Percentiles rank a stretch among this genome's conserved stretches.
phyloP scores from a whole-genome alignment of 2,329 filamentous ascomycete species.

The Trichoderma gracile region DNA sequence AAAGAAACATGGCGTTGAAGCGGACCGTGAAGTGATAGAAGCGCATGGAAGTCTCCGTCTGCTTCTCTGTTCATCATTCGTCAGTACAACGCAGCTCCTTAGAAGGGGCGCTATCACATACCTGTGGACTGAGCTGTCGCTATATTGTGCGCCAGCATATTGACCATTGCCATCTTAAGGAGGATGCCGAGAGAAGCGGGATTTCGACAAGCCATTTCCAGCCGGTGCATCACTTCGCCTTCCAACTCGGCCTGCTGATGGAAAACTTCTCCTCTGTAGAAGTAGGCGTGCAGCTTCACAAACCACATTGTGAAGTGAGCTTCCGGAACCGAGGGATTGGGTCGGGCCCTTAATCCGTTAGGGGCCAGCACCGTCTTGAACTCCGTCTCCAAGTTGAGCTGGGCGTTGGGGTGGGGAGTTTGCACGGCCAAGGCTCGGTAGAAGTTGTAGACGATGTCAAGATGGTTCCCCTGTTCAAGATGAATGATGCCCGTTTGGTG shows the following conservation, averaged over 20 bases:
- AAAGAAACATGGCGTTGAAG: slow-evolving; percentile 77
- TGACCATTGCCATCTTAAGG: slow-evolving; percentile 79
- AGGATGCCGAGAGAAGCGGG: slow-evolving; percentile 64
- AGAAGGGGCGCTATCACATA: slow-evolving; percentile 31
- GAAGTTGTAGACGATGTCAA: slow-evolving; percentile 85
- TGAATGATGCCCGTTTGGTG: slow-evolving; percentile 90
- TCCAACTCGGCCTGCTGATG: slow-evolving; percentile 72
- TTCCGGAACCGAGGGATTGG: slow-evolving; percentile 52
- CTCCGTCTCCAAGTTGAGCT: slow-evolving; percentile 75
- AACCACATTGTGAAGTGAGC: slow-evolving; percentile 78
- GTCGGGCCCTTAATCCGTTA: slow-evolving; percentile 38
- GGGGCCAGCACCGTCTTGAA: slow-evolving; percentile 59
- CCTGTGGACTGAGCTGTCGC: slow-evolving; percentile 47
- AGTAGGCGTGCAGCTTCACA: slow-evolving; percentile 79
- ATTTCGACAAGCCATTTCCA: slow-evolving; percentile 72
- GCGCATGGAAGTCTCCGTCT: slow-evolving; percentile 46
- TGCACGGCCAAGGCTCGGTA: slow-evolving; percentile 78
- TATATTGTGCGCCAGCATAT: slow-evolving; percentile 79
- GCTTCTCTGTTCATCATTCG: slow-evolving; percentile 43
- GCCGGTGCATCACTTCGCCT: slow-evolving; percentile 76
- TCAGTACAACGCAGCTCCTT: background rate
- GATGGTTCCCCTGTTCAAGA: slow-evolving; percentile 73
- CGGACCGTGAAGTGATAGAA: slow-evolving; percentile 68
- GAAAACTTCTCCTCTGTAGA: slow-evolving; percentile 75
- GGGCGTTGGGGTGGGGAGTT: slow-evolving; percentile 72